Evolutionary conservation across 306 rosid genomes (phyloP).

Genomic region (Cicer yamashitae): DNA sequence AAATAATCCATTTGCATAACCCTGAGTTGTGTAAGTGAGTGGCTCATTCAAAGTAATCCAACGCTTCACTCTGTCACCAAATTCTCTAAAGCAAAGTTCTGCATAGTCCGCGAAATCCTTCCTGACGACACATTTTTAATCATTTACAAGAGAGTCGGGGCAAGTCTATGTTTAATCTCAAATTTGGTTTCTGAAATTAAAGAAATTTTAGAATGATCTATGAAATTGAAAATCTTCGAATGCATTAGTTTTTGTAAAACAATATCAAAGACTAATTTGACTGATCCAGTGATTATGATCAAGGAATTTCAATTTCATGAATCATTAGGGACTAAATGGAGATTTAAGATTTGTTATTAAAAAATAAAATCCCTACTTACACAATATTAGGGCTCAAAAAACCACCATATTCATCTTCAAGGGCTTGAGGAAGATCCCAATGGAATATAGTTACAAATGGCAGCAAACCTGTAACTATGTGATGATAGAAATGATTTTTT

Average conservation of each 20-base stretch:
- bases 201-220: too few relatives aligned
- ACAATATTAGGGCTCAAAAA: slow-evolving; percentile 40
- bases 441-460: slow-evolving; percentile 42
- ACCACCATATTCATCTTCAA: slow-evolving; percentile 65
- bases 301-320: too few relatives aligned
- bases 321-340: too few relatives aligned
- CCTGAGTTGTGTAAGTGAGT: slow-evolving; percentile 15
- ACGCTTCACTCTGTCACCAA: slow-evolving; percentile 66
- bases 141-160: background rate
- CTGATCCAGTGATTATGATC: too few relatives aligned
- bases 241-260: too few relatives aligned
- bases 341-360: background rate
- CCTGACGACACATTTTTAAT: slow-evolving; percentile 32
- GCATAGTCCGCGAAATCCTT: slow-evolving; percentile 55
- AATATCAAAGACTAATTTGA: too few relatives aligned
- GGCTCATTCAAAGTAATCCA: slow-evolving; percentile 74
- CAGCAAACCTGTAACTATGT: slow-evolving; percentile 43
- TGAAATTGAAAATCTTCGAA: too few relatives aligned
- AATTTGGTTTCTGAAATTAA: too few relatives aligned
- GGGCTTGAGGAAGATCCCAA: slow-evolving; percentile 54
- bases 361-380: too few relatives aligned
- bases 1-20: slow-evolving; percentile 45
- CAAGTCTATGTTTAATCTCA: background rate
- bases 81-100: slow-evolving; percentile 57
- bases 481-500: background rate